Percentiles rank a stretch among this genome's conserved stretches.
phyloP scores from a whole-genome alignment of 1,284 basidiomycete genomes.

The Megacollybia platyphylla region DNA sequence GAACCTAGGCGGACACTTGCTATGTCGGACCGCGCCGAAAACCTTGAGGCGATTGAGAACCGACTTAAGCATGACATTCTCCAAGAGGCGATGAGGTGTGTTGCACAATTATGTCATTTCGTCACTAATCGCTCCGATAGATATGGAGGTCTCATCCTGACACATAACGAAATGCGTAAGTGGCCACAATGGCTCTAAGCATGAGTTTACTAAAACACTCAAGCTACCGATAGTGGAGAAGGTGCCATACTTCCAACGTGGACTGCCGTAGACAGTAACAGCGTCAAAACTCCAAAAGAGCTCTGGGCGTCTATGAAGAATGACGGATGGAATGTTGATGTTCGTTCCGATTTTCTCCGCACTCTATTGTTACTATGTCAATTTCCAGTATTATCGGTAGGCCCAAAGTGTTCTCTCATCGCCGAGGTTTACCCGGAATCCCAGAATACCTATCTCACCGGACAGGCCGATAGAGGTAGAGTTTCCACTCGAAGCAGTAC shows the following conservation, averaged over 20 bases:
- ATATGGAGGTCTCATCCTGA: conserved; percentile 85
- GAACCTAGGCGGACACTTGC: conserved; percentile 74
- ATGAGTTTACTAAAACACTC: too few relatives aligned
- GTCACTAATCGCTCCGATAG: conserved; percentile 20
- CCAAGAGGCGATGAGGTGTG: conserved; percentile 68
- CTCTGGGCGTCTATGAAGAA: conserved; percentile 72
- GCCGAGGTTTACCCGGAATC: conserved; percentile 1
- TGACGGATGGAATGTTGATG: conserved; percentile 87
- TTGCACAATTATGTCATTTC: not conserved
- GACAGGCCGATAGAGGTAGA: conserved; percentile 69
- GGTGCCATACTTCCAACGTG: conserved; percentile 87
- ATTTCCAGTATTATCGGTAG: conserved; percentile 50
- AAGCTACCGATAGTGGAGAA: conserved; percentile 57
- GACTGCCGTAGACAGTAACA: conserved; percentile 81
- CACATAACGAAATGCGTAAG: conserved; percentile 81
- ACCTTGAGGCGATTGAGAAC: conserved; percentile 90
- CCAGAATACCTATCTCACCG: conserved; percentile 82
- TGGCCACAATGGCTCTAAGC: conserved; percentile 2
- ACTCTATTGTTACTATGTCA: conserved; percentile 1
- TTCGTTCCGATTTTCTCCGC: conserved; percentile 20
- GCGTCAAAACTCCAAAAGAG: conserved; percentile 82
- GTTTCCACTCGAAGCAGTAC: conserved; percentile 1
- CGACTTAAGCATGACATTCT: conserved; percentile 90
- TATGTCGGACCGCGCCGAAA: conserved; percentile 86
- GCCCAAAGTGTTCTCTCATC: conserved; percentile 5